Evolutionary conservation across 306 rosid genomes (phyloP).

Genomic region (Castanopsis chinensis): DNA sequence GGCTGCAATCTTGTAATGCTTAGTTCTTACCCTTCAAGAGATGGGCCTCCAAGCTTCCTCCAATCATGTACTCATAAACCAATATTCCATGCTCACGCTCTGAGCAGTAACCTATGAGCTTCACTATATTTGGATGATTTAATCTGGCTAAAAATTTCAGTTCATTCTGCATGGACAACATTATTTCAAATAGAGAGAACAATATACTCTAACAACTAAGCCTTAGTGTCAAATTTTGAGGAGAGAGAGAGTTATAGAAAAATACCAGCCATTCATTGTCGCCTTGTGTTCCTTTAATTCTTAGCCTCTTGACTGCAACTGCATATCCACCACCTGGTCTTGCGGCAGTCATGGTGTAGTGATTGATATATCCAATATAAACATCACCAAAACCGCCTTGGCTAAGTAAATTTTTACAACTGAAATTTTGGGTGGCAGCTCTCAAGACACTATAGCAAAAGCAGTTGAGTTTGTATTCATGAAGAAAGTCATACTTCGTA

Average conservation of each 20-base stretch:
- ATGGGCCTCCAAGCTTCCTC: constrained; percentile 54
- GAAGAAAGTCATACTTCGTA: constrained; percentile 1
- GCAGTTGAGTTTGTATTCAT: constrained; percentile 8
- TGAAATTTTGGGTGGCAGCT: constrained; percentile 42
- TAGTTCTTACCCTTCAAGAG: constrained; percentile 33
- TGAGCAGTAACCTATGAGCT: constrained; percentile 50
- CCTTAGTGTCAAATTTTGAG: background rate
- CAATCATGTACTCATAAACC: constrained; percentile 54
- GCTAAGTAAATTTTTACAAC: constrained; percentile 32
- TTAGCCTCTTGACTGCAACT: constrained; percentile 43
- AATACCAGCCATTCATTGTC: constrained; percentile 44
- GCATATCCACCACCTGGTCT: constrained; percentile 27
- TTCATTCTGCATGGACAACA: constrained; percentile 47
- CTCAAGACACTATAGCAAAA: constrained; percentile 26
- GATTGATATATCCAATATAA: constrained; percentile 30
- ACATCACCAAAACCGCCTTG: constrained; percentile 51
- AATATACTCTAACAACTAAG: background rate
- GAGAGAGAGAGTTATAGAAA: background rate
- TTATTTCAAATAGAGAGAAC: background rate
- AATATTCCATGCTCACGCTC: constrained; percentile 50
- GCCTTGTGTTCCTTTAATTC: constrained; percentile 31
- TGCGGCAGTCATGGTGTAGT: constrained; percentile 25
- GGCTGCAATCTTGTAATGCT: no score
- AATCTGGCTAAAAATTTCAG: constrained; percentile 36
- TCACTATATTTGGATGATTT: constrained; percentile 55